These are phyloP conservation scores for Gaertneriomyces sp. DNA, from an alignment of 192 early-diverging fungal genomes.

Conservation along the genomic window DNA sequence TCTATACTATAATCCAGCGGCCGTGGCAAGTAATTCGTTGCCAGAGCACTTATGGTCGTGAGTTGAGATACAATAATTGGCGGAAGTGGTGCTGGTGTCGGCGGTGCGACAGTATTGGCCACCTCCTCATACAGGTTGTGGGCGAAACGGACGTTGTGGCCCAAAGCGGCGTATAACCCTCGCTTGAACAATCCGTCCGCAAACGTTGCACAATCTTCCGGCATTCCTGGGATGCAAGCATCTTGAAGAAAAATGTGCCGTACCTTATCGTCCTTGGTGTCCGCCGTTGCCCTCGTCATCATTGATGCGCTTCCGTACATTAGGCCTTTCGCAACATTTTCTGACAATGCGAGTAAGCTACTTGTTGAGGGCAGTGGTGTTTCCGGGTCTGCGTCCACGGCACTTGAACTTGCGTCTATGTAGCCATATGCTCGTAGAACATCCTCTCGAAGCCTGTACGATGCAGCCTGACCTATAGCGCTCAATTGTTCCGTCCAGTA, in stretches of 20 bases:
- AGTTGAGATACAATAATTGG: conserved; percentile 8
- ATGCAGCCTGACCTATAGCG: conserved; percentile 13
- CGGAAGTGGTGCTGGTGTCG: not conserved
- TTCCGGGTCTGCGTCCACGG: not conserved
- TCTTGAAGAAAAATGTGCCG: conserved; percentile 21
- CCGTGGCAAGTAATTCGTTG: conserved; percentile 17
- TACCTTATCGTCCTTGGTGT: conserved; percentile 3
- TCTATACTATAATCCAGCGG: conserved; percentile 9
- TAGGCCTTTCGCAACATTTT: conserved; percentile 1
- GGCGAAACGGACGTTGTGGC: conserved; percentile 12
- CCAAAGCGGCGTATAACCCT: conserved; percentile 33
- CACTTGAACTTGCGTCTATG: not conserved
- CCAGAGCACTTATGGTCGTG: conserved; percentile 18
- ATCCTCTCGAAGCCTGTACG: conserved; percentile 19
- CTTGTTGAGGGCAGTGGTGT: not conserved
- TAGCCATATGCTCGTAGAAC: conserved; percentile 10
- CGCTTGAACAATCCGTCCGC: conserved; percentile 19
- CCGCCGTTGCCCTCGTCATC: conserved; percentile 7
- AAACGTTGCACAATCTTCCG: conserved; percentile 30
- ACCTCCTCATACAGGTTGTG: not conserved
- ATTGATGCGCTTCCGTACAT: conserved; percentile 12
- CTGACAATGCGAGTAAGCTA: conserved; percentile 2
- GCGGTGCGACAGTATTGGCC: not conserved
- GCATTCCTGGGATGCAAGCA: conserved; percentile 28
- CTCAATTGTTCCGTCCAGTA: conserved; percentile 34